Base-by-base conservation (phyloP, 1,284 basidiomycete genomes). In the Neolentinus lepideus region DNA sequence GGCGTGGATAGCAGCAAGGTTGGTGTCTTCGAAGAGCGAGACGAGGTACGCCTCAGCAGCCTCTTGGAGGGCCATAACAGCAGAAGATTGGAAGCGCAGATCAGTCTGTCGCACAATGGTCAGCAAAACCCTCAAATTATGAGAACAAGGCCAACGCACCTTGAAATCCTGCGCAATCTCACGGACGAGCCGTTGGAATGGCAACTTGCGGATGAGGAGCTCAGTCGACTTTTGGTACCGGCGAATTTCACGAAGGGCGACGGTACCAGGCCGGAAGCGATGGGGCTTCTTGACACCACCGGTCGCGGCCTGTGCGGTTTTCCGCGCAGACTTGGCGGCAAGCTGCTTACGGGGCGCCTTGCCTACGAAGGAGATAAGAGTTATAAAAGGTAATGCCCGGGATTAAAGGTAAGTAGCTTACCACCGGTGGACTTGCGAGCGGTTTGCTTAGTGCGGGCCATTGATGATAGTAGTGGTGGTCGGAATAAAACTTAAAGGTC, bases 201-300 rank as follows among this genome's bases (percentile, higher is more conserved):
- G 86, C 58, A 89, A 78, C 75, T 88, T 89, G 68, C 86, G 77
- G 72, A 89, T 89, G 63, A 89, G 75, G 59, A 89, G 79, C 73
- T 89, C 86, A 57, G 90, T 87, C 61, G 86, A 86, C 76, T 86
- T 88, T 71, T 92, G 90, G 80, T 91, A 92, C 60, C 86, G 79
- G 69, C 89, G 79, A 67, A 92, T 92, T 74, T 92, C 89, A 73
- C 90, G 85, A 59, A 92, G 84, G 60, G 89, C 89, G 71, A 92
- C 89, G 61, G 89, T 92, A 53, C 77, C 78, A 2, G 78, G 78
- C 48, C 77, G 70, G 74, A 79, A 79, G 53, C 76, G 80, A 74
- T 90, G 86, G 59, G 85, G 85, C 80, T 87, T 89, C 84, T 89
- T 88, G 67, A 88, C 87, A 76, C 89, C 89, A 71, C 88, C 87